phyloP scores from a whole-genome alignment of 805 yeast species.

The Clavispora asparagi region DNA sequence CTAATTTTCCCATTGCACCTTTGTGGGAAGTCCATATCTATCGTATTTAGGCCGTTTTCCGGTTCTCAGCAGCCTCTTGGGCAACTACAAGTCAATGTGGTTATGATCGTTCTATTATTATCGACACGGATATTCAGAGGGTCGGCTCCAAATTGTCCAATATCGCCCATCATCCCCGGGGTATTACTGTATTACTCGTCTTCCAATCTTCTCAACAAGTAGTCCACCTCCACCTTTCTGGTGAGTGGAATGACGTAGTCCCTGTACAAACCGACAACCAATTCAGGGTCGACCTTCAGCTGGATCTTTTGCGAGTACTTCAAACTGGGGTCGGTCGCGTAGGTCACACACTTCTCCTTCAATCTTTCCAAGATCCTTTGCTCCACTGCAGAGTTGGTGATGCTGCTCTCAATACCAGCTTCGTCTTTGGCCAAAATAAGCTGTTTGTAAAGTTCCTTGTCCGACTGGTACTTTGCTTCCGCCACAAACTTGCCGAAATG shows the following conservation, averaged over 20 bases:
- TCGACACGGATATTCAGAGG: no score
- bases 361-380: conserved; percentile 74
- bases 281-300: conserved; percentile 76
- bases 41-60: no score
- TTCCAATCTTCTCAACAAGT: conserved; percentile 76
- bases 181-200: conserved; percentile 28
- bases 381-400: conserved; percentile 87
- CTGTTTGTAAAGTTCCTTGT: conserved; percentile 55
- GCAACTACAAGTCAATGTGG: no score
- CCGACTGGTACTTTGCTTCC: conserved; percentile 80
- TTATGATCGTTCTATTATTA: no score
- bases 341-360: conserved; percentile 73
- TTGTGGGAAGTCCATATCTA: no score
- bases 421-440: conserved; percentile 64
- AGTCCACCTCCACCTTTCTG: conserved; percentile 91
- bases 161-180: not conserved
- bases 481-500: conserved; percentile 98
- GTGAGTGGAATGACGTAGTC: conserved; percentile 91
- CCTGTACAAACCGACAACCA: conserved; percentile 76
- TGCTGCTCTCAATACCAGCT: conserved; percentile 69
- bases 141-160: not conserved
- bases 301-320: conserved; percentile 61
- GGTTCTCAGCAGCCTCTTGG: no score
- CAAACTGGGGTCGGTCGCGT: conserved; percentile 84
- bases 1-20: no score